Conservation (phyloP, 2,329 filamentous ascomycete genomes). For the Colletotrichum noveboracense region DNA sequence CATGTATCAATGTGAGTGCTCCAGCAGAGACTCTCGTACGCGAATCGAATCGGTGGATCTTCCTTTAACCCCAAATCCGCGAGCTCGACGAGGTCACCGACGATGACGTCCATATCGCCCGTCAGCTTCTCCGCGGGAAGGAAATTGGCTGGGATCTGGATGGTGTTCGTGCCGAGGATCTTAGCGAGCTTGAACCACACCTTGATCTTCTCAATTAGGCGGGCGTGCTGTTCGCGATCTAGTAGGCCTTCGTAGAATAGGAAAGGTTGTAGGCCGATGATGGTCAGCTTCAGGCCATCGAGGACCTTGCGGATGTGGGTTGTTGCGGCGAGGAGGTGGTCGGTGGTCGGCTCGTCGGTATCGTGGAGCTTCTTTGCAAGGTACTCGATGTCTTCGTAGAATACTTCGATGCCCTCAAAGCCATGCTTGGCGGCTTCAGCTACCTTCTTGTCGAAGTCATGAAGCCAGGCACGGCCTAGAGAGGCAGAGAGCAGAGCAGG, state of each 20-base stretch:
- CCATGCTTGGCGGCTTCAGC: slow-evolving; percentile 28
- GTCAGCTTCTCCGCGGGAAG: slow-evolving; percentile 52
- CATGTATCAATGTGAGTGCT: slow-evolving; percentile 73
- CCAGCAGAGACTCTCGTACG: slow-evolving; percentile 77
- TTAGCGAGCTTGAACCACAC: slow-evolving; percentile 73
- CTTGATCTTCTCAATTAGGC: slow-evolving; percentile 65
- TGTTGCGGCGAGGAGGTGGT: slow-evolving; percentile 63
- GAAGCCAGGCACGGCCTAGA: slow-evolving; percentile 30
- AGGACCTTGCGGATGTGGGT: slow-evolving; percentile 61
- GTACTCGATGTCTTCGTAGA: slow-evolving; percentile 76
- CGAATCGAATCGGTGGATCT: slow-evolving; percentile 65
- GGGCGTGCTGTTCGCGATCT: slow-evolving; percentile 61
- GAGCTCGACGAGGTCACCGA: slow-evolving; percentile 65
- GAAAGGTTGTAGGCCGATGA: slow-evolving; percentile 78
- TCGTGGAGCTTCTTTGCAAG: slow-evolving; percentile 53
- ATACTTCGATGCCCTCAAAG: slow-evolving; percentile 76
- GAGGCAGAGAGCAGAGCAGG: slow-evolving; percentile 1
- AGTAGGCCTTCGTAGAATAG: slow-evolving; percentile 77
- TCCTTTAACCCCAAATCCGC: slow-evolving; percentile 69
- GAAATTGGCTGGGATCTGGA: slow-evolving; percentile 77
- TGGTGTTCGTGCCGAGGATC: slow-evolving; percentile 70
- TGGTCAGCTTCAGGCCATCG: slow-evolving; percentile 53
- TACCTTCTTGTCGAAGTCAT: not conserved
- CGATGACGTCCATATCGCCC: slow-evolving; percentile 57
- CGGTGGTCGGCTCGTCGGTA: slow-evolving; percentile 28